Evolutionary conservation across 2,329 filamentous ascomycete species (phyloP).

Genomic region (Venturia asperata): DNA sequence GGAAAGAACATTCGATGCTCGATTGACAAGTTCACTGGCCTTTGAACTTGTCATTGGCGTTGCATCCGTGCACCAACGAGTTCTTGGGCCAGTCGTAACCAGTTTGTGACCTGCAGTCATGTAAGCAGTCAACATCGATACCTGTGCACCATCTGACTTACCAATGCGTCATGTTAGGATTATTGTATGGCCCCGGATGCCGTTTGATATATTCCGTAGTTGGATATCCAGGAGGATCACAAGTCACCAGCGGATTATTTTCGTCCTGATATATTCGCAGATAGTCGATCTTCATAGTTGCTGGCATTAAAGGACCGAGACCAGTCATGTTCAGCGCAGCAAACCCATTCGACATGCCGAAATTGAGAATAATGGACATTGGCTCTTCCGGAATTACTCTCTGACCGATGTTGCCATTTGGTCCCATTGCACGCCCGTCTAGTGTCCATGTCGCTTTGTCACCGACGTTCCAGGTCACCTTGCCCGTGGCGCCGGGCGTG

Average conservation of each 20-base stretch:
- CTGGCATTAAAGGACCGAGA: slow-evolving; percentile 51
- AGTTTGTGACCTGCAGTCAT: slow-evolving; percentile 37
- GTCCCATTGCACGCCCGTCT: slow-evolving; percentile 51
- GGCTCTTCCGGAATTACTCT: slow-evolving; percentile 60
- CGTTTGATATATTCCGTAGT: slow-evolving; percentile 60
- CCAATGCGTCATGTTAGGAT: slow-evolving; percentile 59
- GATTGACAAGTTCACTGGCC: background rate
- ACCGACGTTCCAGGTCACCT: slow-evolving; percentile 64
- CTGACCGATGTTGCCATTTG: slow-evolving; percentile 64
- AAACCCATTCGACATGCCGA: slow-evolving; percentile 64
- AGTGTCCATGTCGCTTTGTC: slow-evolving; percentile 58
- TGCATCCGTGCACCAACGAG: slow-evolving; percentile 51
- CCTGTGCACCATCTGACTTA: slow-evolving; percentile 31
- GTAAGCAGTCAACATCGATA: slow-evolving; percentile 21
- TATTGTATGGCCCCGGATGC: slow-evolving; percentile 55
- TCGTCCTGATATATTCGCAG: slow-evolving; percentile 63
- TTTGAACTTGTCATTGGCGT: slow-evolving; percentile 18
- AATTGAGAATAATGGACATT: slow-evolving; percentile 60
- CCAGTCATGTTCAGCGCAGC: slow-evolving; percentile 53
- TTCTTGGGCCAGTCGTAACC: slow-evolving; percentile 56
- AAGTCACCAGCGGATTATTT: slow-evolving; percentile 52
- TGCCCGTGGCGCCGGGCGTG: slow-evolving; percentile 50
- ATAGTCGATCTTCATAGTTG: slow-evolving; percentile 61
- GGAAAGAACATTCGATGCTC: background rate
- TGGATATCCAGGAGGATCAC: slow-evolving; percentile 59